Conservation (phyloP, 1,284 basidiomycete species). For the Sutorius eximius region DNA sequence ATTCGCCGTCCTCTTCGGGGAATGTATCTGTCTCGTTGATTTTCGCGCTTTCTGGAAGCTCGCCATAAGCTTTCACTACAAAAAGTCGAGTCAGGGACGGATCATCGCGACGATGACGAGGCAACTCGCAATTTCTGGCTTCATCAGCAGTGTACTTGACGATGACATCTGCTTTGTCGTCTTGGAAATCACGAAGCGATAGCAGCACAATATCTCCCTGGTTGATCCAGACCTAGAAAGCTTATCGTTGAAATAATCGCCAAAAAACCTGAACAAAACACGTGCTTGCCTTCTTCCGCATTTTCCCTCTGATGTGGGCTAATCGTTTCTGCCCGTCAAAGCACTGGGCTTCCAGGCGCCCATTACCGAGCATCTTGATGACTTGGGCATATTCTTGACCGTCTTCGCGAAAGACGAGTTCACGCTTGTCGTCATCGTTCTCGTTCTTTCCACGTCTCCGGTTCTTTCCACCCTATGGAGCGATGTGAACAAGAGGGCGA, state of each 20-base stretch:
- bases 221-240: slow-evolving; percentile 95
- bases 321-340: slow-evolving; percentile 98
- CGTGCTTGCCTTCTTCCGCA: slow-evolving; percentile 92
- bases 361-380: slow-evolving; percentile 98
- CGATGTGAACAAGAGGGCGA: slow-evolving; percentile 9
- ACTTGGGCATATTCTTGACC: slow-evolving; percentile 99
- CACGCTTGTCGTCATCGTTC: slow-evolving; percentile 97
- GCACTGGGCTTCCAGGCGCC: slow-evolving; percentile 94
- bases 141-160: slow-evolving; percentile 98
- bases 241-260: not conserved
- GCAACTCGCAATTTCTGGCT: slow-evolving; percentile 68
- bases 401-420: slow-evolving; percentile 98
- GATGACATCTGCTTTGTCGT: slow-evolving; percentile 99
- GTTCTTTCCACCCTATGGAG: slow-evolving; percentile 93
- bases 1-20: slow-evolving; percentile 88
- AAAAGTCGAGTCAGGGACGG: not conserved
- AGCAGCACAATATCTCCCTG: slow-evolving; percentile 97
- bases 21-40: slow-evolving; percentile 97
- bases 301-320: slow-evolving; percentile 98
- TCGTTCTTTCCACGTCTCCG: slow-evolving; percentile 99
- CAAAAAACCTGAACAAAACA: not conserved
- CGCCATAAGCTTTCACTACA: slow-evolving; percentile 93
- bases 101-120: not conserved
- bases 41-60: slow-evolving; percentile 96
- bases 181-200: slow-evolving; percentile 98